A percentile compares a stretch with the other conserved stretches of the same genome.
Evolutionary conservation across 495 filamentous ascomycete genomes (phyloP).

Genomic region (Lepraria neglecta): DNA sequence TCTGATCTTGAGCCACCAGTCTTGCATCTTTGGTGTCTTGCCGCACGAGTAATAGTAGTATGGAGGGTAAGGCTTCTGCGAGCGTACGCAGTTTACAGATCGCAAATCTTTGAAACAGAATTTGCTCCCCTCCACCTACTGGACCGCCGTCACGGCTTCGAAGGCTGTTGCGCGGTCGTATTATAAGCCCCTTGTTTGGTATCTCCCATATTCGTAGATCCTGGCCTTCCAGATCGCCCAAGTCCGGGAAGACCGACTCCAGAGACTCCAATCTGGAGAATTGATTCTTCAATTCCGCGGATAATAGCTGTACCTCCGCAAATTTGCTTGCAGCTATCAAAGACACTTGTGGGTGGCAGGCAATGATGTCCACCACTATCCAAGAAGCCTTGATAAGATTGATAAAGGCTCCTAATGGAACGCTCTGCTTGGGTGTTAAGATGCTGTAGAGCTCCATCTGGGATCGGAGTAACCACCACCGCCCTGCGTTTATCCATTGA

Average conservation of each 20-base stretch:
- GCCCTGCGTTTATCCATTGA: conserved; percentile 34
- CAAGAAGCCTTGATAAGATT: conserved; percentile 32
- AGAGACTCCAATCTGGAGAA: conserved; percentile 7
- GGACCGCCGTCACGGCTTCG: conserved; percentile 7
- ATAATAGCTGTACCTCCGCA: conserved; percentile 12
- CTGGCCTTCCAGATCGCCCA: conserved; percentile 14
- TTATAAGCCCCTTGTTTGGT: conserved; percentile 14
- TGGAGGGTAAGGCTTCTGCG: conserved; percentile 9
- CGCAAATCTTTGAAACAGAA: conserved; percentile 23
- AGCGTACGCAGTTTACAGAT: background rate
- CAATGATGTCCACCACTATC: conserved; percentile 27
- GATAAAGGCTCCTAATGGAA: conserved; percentile 22
- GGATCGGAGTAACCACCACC: conserved; percentile 32
- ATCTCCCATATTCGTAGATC: conserved; percentile 31
- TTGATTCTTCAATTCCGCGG: conserved; percentile 8
- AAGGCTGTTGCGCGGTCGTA: conserved; percentile 13
- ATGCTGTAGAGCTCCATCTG: conserved; percentile 22
- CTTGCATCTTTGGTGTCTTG: conserved; percentile 7
- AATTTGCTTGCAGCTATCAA: background rate
- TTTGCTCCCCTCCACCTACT: conserved; percentile 23
- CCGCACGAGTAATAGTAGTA: conserved; percentile 22
- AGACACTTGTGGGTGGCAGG: conserved; percentile 12
- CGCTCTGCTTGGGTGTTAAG: background rate
- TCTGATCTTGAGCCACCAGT: conserved; percentile 16
- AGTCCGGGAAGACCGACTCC: conserved; percentile 20